Conservation (phyloP, 2,329 filamentous ascomycete genomes). For the Botrytis byssoidea region DNA sequence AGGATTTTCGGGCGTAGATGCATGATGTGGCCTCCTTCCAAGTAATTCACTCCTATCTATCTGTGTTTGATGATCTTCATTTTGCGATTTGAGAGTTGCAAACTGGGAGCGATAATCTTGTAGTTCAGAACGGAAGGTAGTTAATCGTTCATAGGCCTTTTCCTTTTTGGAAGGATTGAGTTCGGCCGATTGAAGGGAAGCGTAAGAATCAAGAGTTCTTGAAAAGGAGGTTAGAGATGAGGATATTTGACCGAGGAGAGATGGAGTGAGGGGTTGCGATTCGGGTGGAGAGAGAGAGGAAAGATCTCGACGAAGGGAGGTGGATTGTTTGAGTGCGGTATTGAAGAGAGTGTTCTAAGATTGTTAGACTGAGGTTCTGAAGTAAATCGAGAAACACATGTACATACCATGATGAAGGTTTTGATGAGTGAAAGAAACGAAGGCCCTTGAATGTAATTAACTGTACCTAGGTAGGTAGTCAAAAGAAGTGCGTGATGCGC, state of each 20-base stretch:
- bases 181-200: constrained; percentile 79
- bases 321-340: constrained; percentile 79
- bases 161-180: constrained; percentile 88
- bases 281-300: constrained; percentile 60
- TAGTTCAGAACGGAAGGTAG: constrained; percentile 81
- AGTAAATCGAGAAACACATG: no score
- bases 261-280: constrained; percentile 53
- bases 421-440: neutral
- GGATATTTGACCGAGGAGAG: constrained; percentile 71
- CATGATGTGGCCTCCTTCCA: constrained; percentile 81
- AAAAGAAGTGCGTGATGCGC: neutral
- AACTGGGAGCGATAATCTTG: constrained; percentile 76
- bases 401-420: constrained; percentile 12
- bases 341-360: constrained; percentile 79
- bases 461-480: neutral
- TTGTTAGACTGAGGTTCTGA: neutral
- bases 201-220: constrained; percentile 91
- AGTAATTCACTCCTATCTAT: constrained; percentile 77
- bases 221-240: constrained; percentile 76
- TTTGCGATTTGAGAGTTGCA: constrained; percentile 70
- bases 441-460: neutral
- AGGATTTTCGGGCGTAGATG: constrained; percentile 81
- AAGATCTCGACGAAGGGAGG: constrained; percentile 74
- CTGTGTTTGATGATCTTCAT: constrained; percentile 69
- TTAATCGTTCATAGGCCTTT: constrained; percentile 81